phyloP scores from a whole-genome alignment of 2,329 filamentous ascomycete species.

The Ceratocystis papillata region DNA sequence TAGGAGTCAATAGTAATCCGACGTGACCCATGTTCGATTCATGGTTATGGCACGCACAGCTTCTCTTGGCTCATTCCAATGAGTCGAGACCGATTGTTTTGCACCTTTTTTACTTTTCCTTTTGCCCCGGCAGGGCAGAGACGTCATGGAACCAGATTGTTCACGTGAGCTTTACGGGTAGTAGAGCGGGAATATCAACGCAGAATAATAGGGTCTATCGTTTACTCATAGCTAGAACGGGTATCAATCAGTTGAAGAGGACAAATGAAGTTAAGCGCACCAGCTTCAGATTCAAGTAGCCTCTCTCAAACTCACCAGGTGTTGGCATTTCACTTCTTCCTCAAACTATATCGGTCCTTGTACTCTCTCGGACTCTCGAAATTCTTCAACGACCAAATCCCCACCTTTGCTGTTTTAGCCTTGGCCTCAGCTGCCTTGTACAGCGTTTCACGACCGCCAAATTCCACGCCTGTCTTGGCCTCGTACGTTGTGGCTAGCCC shows the following conservation, averaged over 20 bases:
- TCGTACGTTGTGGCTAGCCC: conserved; percentile 90
- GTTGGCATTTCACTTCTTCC: conserved; percentile 2
- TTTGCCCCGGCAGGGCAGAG: background rate
- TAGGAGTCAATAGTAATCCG: conserved; percentile 13
- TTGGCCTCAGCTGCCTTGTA: conserved; percentile 57
- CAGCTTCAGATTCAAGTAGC: background rate
- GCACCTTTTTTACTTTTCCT: background rate
- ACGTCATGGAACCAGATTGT: too few species aligned
- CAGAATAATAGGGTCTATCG: background rate
- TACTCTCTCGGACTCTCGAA: conserved; percentile 82
- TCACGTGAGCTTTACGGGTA: background rate
- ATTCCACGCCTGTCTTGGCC: conserved; percentile 80
- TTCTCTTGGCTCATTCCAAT: background rate
- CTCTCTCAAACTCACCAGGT: background rate
- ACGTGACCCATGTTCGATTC: conserved; percentile 24
- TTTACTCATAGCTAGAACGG: background rate
- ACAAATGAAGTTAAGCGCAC: background rate
- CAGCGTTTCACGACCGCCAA: conserved; percentile 56
- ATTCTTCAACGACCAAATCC: conserved; percentile 63
- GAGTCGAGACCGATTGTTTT: background rate
- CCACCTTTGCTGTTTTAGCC: conserved; percentile 54
- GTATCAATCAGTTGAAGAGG: background rate
- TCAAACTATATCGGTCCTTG: conserved; percentile 44
- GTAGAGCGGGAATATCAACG: background rate
- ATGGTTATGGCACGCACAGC: conserved; percentile 21